Evolutionary conservation across 192 early-diverging fungal genomes (phyloP), one percentile per base, ranked within the genome.

Genomic region (Phycomyces nitens): DNA sequence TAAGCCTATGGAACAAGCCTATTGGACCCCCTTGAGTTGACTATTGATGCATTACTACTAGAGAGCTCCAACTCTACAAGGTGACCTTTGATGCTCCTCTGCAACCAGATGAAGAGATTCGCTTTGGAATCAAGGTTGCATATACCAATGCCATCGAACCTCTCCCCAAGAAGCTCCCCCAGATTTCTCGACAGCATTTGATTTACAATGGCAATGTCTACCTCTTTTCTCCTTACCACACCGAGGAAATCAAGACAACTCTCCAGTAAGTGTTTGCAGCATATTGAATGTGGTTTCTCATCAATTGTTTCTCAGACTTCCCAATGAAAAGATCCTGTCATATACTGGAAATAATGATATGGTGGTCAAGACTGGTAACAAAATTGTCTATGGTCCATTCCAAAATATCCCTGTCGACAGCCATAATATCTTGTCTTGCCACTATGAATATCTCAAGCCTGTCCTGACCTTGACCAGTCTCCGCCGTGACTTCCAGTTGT

Each of bases 311-410:
- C 12, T 47, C 39, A 78, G 74, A 49, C 59, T 77, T 3, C 74
- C 74, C 26, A 71, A 75, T 41, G 58, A 26, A 7, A 65, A 60
- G 22, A 58, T 82, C 18, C 59, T 81, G 11, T 74, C 76, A 16
- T 75, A 69, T 56, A 77, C 76, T 49, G 47, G 62, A n/a, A 68
- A 69, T 44, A 60, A 60, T 21, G 73, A 71, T 23, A 39, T 52
- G 1, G 58, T 81, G 16, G 62, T 66, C 15, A 72, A 79, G 62
- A 72, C 70, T 54, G 82, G 80, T 21, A 82, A 84, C 52, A 73
- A 76, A 21, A 77, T 96, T 12, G 77, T 80, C 5, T 92, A 94
- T 68, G 95, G 92, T 11, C 89, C 91, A 0, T 94, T 82, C 66
- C 57, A 52, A 12, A 59, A 81, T 22, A 69, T 89, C 8, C 38